Conservation (phyloP, 1,284 basidiomycete species). For the Agroathelia rolfsii region DNA sequence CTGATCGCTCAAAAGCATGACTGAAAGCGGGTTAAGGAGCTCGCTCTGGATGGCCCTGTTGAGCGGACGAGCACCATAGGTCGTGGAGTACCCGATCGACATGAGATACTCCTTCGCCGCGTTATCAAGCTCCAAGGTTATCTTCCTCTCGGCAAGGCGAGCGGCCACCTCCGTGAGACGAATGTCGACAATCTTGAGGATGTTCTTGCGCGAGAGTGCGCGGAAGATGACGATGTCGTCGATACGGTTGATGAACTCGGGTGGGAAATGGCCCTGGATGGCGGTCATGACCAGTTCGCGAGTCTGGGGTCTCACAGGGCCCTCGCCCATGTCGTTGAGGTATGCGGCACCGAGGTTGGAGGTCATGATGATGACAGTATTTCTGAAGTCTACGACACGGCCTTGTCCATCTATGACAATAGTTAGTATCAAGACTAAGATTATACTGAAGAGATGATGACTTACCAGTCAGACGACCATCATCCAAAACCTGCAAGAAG, state of each 20-base stretch:
- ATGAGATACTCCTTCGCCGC: constrained; percentile 78
- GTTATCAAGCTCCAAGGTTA: constrained; percentile 68
- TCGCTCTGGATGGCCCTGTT: constrained; percentile 90
- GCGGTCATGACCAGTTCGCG: constrained; percentile 66
- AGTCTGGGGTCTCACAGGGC: constrained; percentile 57
- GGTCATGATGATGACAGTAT: constrained; percentile 91
- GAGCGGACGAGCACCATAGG: constrained; percentile 87
- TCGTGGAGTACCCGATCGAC: constrained; percentile 76
- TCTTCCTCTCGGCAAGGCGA: constrained; percentile 72
- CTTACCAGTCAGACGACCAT: constrained; percentile 91
- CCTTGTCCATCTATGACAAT: constrained; percentile 85
- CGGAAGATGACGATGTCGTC: constrained; percentile 89
- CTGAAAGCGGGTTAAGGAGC: constrained; percentile 85
- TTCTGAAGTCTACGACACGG: constrained; percentile 69
- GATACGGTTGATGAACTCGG: constrained; percentile 88
- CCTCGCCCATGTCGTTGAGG: constrained; percentile 71
- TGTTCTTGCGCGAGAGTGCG: constrained; percentile 63
- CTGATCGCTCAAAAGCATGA: constrained; percentile 78
- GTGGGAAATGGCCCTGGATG: constrained; percentile 80
- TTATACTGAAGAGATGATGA: too few relatives aligned
- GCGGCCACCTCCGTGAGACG: constrained; percentile 66
- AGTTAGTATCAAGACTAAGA: too few relatives aligned
- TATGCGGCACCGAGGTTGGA: constrained; percentile 81
- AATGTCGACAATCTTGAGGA: constrained; percentile 80
- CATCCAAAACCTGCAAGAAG: constrained; percentile 91